Conservation (phyloP, 495 filamentous ascomycete genomes). For the Xylaria flabelliformis region DNA sequence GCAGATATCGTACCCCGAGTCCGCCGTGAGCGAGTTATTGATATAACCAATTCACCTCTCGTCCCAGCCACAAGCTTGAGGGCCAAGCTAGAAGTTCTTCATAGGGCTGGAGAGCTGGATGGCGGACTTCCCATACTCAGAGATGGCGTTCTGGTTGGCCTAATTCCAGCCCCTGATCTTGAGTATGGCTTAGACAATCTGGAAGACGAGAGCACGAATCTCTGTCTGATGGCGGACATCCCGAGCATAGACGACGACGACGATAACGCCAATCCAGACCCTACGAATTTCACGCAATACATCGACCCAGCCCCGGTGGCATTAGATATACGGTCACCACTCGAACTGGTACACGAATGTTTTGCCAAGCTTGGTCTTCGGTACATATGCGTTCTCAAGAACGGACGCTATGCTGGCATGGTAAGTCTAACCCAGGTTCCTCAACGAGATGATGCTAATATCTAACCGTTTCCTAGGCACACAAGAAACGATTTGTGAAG, state of each 20-base stretch:
- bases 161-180: constrained; percentile 93
- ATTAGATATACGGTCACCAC: constrained; percentile 86
- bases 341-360: constrained; percentile 96
- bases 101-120: constrained; percentile 88
- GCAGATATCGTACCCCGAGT: constrained; percentile 82
- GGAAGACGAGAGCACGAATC: constrained; percentile 68
- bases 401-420: constrained; percentile 87
- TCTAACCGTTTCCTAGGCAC: constrained; percentile 55
- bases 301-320: constrained; percentile 93
- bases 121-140: constrained; percentile 87
- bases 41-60: constrained; percentile 80
- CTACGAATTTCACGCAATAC: constrained; percentile 84
- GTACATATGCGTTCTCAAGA: constrained; percentile 86
- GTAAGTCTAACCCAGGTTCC: constrained; percentile 53
- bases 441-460: background rate
- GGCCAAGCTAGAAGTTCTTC: constrained; percentile 77
- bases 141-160: constrained; percentile 78
- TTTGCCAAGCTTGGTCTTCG: constrained; percentile 93
- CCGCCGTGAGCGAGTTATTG: constrained; percentile 79
- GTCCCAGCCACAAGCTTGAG: constrained; percentile 78
- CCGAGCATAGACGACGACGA: constrained; percentile 62
- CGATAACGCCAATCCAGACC: constrained; percentile 66
- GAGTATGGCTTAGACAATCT: constrained; percentile 91
- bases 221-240: constrained; percentile 82
- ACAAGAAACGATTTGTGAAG: constrained; percentile 97